Evolutionary conservation across 495 filamentous ascomycete genomes (phyloP), one percentile per base, ranked within the genome.

Genomic region (Podospora appendiculata): DNA sequence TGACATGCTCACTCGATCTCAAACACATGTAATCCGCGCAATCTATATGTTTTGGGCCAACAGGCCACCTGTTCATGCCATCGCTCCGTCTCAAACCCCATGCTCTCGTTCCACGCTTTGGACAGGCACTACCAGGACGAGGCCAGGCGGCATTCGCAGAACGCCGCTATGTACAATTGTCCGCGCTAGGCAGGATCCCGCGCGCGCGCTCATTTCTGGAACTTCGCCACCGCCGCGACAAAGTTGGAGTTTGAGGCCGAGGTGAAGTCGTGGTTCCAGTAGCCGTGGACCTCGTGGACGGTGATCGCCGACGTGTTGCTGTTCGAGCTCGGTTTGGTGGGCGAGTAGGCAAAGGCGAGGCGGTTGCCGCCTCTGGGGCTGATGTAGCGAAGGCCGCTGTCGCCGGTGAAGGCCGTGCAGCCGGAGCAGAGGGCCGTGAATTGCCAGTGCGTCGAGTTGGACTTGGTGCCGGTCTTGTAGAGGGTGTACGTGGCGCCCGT

Each of bases 371-470:
- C 72, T 7, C 52, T 50, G 13, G 70, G 63, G 58, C 58, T 64
- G 25, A 76, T 57, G 19, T 52, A 62, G 38, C 64, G 65, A 12
- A 40, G 59, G 7, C 45, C 58, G 32, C 53, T 64, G 18, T 57
- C 56, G 11, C 52, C 58, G 13, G 52, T 54, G 55, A 65, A 76
- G 19, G 58, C 50, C 13, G 68, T 70, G 63, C 72, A 74, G 8
- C 73, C 73, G 16, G 57, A 61, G 58, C 72, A 75, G 42, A 66
- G 63, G 25, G 67, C 66, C 5, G 70, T 73, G 50, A 70, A 53
- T 41, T 75, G 71, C 72, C 70, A 75, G 54, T 75, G 73, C 1
- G 72, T 74, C 18, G 56, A 47, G 61, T 75, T 76, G 53, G 45
- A 56, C 52, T 65, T 66, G 44, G 65, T 69, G 8, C 63, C 66